A percentile compares a stretch with the other conserved stretches of the same genome.
phyloP scores from a whole-genome alignment of 2,329 filamentous ascomycete genomes.

The Oidium heveae region DNA sequence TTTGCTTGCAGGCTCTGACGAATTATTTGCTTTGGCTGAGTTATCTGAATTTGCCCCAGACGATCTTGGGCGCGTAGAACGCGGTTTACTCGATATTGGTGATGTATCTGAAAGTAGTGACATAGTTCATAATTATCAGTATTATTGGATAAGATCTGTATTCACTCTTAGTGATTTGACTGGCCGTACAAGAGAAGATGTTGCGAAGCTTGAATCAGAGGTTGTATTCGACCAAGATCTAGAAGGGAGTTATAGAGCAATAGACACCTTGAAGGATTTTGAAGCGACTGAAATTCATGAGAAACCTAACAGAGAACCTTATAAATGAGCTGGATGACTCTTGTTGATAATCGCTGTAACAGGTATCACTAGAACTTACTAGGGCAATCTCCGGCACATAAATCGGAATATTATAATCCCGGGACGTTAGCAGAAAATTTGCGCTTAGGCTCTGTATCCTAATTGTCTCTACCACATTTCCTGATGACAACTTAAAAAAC shows the following conservation, averaged over 20 bases:
- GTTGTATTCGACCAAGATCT: neutral
- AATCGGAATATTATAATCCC: neutral
- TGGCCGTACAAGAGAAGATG: neutral
- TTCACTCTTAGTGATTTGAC: neutral
- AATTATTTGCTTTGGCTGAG: slow-evolving; percentile 6
- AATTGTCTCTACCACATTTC: too few species aligned
- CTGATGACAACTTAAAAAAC: too few species aligned
- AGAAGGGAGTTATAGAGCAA: neutral
- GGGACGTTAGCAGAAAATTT: neutral
- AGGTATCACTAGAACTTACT: neutral
- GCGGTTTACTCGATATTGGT: slow-evolving; percentile 7
- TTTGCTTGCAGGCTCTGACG: slow-evolving; percentile 28
- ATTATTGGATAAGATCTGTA: neutral
- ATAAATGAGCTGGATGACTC: neutral
- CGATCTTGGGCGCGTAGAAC: slow-evolving; percentile 10
- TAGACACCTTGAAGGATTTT: neutral
- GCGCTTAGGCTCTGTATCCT: too few species aligned
- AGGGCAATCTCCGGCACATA: neutral
- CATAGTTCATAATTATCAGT: slow-evolving; percentile 4
- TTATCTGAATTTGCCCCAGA: slow-evolving; percentile 7
- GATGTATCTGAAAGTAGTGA: slow-evolving; percentile 8
- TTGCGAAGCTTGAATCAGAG: neutral
- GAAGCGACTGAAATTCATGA: neutral
- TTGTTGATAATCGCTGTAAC: neutral
- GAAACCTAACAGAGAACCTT: neutral